Base-by-base conservation (phyloP, 495 filamentous ascomycete species). In the Podospora pseudoanserina region DNA sequence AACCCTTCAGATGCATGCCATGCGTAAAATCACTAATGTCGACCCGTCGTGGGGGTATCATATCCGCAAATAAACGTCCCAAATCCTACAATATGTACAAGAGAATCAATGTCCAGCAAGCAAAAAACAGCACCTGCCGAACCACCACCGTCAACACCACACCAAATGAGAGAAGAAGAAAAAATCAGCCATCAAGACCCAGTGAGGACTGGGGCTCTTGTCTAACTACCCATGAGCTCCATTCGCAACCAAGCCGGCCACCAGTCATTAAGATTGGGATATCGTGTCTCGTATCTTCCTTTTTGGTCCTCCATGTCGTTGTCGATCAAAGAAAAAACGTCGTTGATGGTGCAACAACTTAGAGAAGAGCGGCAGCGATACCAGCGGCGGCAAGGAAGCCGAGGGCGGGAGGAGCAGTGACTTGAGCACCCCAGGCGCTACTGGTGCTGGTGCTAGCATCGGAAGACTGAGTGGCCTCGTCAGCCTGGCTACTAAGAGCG, bases 321-420 rank as follows among this genome's bases (percentile, higher is more conserved):
- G 39, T 66, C 60, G 13, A 65, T 68, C 63, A 68, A 72, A 76
- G 56, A 56, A 23, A 72, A 67, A 66, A 62, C 63, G 13, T 67
- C 63, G 11, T 19, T 32, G 53, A 60, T 20, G 34, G 65, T 16
- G 67, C 30, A 16, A 27, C 9, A 23, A 18, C 18, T 75, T 73
- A 79, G 23, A 79, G 75, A 28, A 79, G 67, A 58, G 68, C 67
- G 23, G 72, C 75, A 7, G 76, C 77, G 23, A 79, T 60, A 63
- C 77, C 77, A n/a, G 77, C 77, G 26, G 76, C 77, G 57, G 75
- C 76, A 53, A 79, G 30, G 67, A 77, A 56, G n/a, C 77, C 76
- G 53, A 72, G 63, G n/a, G 68, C 65, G 7, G 77, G 77, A 49
- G 73, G 76, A 30, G 72, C 75, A 1, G 77, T 79, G 49, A 65